A percentile compares a stretch with the other conserved stretches of the same genome.
phyloP scores from a whole-genome alignment of 2,329 filamentous ascomycete genomes.

The Aspergillus sp. region DNA sequence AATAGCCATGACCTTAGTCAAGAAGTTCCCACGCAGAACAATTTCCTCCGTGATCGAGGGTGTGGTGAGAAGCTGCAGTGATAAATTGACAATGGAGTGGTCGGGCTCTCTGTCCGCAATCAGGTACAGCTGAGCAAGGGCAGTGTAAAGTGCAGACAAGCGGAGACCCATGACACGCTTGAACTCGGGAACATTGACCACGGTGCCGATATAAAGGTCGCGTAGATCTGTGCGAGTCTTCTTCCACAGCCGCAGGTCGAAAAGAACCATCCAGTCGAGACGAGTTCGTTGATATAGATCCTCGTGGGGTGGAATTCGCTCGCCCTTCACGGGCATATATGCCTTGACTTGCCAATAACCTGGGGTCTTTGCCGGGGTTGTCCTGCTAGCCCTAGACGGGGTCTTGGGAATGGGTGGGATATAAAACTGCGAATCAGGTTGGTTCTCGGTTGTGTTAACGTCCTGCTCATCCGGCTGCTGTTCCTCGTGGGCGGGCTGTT shows the following conservation, averaged over 20 bases:
- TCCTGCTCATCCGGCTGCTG: constrained; percentile 13
- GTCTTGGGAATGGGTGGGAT: constrained; percentile 70
- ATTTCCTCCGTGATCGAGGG: constrained; percentile 95
- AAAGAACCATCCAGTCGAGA: constrained; percentile 89
- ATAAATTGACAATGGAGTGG: constrained; percentile 97
- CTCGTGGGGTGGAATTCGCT: constrained; percentile 65
- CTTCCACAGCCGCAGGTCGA: constrained; percentile 95
- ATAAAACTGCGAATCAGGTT: constrained; percentile 17
- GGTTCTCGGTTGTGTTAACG: constrained; percentile 7
- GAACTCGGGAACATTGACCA: constrained; percentile 92
- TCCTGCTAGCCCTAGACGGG: constrained; percentile 48
- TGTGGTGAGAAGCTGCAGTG: constrained; percentile 91
- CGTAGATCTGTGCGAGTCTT: constrained; percentile 83
- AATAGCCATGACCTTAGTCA: constrained; percentile 92
- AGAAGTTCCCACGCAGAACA: constrained; percentile 88
- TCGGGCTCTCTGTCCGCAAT: constrained; percentile 95
- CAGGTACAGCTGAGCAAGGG: constrained; percentile 85
- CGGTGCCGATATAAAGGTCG: constrained; percentile 90
- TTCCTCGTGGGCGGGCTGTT: constrained; percentile 7
- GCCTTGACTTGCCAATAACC: constrained; percentile 84
- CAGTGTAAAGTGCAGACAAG: constrained; percentile 93
- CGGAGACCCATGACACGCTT: constrained; percentile 86
- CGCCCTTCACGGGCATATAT: constrained; percentile 56
- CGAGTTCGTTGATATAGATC: constrained; percentile 84
- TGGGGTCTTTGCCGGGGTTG: constrained; percentile 46